These are phyloP conservation scores for Austroboletus eburneus DNA, from an alignment of 768 basidiomycete species.

Conservation along the genomic window DNA sequence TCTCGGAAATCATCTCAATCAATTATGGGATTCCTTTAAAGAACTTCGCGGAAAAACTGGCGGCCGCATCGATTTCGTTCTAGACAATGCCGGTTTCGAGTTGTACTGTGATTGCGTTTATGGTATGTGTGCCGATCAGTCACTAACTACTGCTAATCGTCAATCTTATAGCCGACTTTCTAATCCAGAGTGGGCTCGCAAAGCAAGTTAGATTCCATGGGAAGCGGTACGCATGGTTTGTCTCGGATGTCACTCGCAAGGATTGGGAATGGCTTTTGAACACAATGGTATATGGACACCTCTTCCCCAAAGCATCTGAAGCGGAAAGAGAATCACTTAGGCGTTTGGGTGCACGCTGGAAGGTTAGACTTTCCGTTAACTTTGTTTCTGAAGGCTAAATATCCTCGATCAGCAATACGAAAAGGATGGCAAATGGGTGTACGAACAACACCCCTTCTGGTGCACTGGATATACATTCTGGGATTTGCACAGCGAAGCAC, in stretches of 20 bases:
- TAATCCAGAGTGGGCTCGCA: conserved; percentile 86
- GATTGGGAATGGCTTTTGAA: conserved; percentile 94
- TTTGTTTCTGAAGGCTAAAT: conserved; percentile 4
- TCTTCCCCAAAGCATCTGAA: conserved; percentile 82
- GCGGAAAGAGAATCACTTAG: conserved; percentile 77
- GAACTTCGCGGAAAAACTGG: conserved; percentile 65
- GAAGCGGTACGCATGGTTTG: conserved; percentile 94
- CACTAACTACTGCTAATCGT: background rate
- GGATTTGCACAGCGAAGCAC: conserved; percentile 79
- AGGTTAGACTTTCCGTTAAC: conserved; percentile 42
- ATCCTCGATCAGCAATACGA: conserved; percentile 67
- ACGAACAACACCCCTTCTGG: conserved; percentile 94
- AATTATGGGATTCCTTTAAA: conserved; percentile 73
- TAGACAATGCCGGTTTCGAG: conserved; percentile 84
- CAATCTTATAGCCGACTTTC: conserved; percentile 71
- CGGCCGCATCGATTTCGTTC: conserved; percentile 74
- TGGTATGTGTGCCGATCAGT: conserved; percentile 41
- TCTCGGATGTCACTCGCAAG: conserved; percentile 87
- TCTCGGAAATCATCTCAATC: conserved; percentile 74
- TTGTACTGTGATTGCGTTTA: conserved; percentile 85
- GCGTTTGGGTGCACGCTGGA: conserved; percentile 82
- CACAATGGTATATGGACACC: conserved; percentile 84
- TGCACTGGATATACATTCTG: conserved; percentile 96
- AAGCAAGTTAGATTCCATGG: conserved; percentile 89
- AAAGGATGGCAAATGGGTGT: conserved; percentile 88